Evolutionary conservation across 1,284 basidiomycete species (phyloP), one percentile per base, ranked within the genome.

Genomic region (Ustilago tritici): DNA sequence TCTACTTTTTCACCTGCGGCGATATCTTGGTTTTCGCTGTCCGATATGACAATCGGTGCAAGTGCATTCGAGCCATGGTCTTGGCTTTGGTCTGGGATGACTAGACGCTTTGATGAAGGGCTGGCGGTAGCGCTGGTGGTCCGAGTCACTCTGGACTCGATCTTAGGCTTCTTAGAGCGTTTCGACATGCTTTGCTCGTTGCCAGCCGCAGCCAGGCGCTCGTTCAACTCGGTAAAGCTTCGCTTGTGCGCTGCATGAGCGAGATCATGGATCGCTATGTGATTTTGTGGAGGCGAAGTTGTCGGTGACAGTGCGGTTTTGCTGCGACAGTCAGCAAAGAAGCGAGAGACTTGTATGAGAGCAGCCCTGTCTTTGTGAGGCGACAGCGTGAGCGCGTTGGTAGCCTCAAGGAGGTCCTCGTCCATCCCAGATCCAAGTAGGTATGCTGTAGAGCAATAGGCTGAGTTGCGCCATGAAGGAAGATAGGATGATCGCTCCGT

Each of bases 1-100:
- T 50, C 31, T 12, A 14, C 46, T 8, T 60, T 3, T 8, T 50
- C 40, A 28, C 10, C 31, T 15, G 40, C 38, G 28, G 12, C 9
- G 56, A 7, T 32, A 17, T 6, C n/a, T 7, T 46, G n/a, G 17
- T 62, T 59, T 36, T 71, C 59, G 40, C 46, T 40, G 55, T 61
- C 64, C 14, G 70, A 68, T 38, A 73, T 73, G 17, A 73, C 50
- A 35, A 73, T 73, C 14, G 61, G 43, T 10, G 56, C 40, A 4
- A 54, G 5, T 2, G 61, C 50, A 12, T 52, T 62, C 7, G 31
- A 43, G 3, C 61, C 58, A 23, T 34, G n/a, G 17, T 59, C 19
- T 34, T 40, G 14, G 14, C 23, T 50, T 52, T 23, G 34, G 19
- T 31, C 23, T 63, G 4, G 46, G 19, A 2, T 36, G 35, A 46